These are phyloP conservation scores for Yamadazyma kanchanaburiensis DNA, from an alignment of 1,139 yeast species.

Conservation along the genomic window DNA sequence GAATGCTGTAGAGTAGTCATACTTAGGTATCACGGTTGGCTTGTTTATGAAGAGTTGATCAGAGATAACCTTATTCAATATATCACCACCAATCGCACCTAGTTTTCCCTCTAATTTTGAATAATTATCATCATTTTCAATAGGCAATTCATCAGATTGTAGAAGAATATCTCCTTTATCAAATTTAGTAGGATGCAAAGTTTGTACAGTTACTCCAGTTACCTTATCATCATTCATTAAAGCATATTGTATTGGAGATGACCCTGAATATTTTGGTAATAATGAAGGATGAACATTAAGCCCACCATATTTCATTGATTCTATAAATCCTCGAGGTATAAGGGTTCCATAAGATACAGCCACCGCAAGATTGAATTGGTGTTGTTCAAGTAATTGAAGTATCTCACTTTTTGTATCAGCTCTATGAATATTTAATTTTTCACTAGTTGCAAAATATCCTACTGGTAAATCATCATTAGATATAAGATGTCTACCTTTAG, in stretches of 20 bases:
- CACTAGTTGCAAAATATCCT: slow-evolving; percentile 35
- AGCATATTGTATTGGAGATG: slow-evolving; percentile 87
- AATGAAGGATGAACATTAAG: slow-evolving; percentile 91
- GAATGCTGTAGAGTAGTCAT: slow-evolving; percentile 53
- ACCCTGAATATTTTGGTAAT: slow-evolving; percentile 79
- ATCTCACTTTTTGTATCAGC: slow-evolving; percentile 65
- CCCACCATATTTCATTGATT: slow-evolving; percentile 56
- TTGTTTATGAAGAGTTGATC: slow-evolving; percentile 23
- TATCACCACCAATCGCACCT: slow-evolving; percentile 57
- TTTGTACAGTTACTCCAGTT: slow-evolving; percentile 89
- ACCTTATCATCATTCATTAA: slow-evolving; percentile 55
- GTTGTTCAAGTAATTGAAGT: slow-evolving; percentile 15
- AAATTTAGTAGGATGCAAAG: slow-evolving; percentile 81
- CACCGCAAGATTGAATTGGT: slow-evolving; percentile 58
- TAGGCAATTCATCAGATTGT: slow-evolving; percentile 48
- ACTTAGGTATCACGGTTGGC: slow-evolving; percentile 16
- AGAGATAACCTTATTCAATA: slow-evolving; percentile 47
- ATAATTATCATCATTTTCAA: slow-evolving; percentile 41
- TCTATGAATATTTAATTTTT: slow-evolving; percentile 38
- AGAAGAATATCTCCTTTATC: slow-evolving; percentile 72
- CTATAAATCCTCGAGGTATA: slow-evolving; percentile 62
- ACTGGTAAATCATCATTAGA: slow-evolving; percentile 53
- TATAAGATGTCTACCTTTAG: slow-evolving; percentile 63
- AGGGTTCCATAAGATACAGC: slow-evolving; percentile 89
- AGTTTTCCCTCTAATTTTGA: slow-evolving; percentile 42